Evolutionary conservation across 1,139 yeast species (phyloP), one percentile per base, ranked within the genome.

Genomic region (Debaryomycetaceae sp.): DNA sequence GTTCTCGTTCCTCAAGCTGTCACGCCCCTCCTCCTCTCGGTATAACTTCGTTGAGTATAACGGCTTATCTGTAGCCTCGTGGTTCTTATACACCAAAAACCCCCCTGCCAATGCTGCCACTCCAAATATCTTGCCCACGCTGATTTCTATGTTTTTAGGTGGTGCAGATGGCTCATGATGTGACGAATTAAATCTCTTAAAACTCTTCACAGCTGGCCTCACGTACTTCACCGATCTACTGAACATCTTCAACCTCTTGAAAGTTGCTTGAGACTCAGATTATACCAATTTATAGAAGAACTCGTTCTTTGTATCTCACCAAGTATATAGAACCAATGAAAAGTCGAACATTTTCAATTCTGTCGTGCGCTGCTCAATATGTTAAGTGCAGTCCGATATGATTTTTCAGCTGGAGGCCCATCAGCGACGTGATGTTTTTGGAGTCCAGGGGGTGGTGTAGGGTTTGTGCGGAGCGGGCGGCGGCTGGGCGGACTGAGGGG

Each of bases 21-120:
- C 60, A 49, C 76, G 69, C 33, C 66, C 69, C 37, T 72, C 76
- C 41, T 60, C 63, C 45, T 65, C 64, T 45, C 68, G 65, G 59
- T 72, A 74, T 52, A 70, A 67, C 41, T 66, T 62, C 13, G 77
- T 71, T 49, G 66, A 59, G 24, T 72, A 57, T 40, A 72, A 59
- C 34, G 79, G 78, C 48, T 66, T 68, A 44, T 66, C 70, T 37
- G 69, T 61, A 20, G 51, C 56, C 42, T 67, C 66, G 44, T 68
- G 61, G 55, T 67, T 65, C 55, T 68, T 66, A 61, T 72, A 74
- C 36, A 72, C 68, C 51, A 66, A 67, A 38, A 64, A 58, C 22
- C 62, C 66, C 6, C 77, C 78, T 23, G 68, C 70, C 42, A 68
- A 54, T 9, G 72, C 68, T 39, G 76, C 78, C 27, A 70, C 57